Conservation (phyloP, 345 rosid genomes). For the Rhizophora apiculata region DNA sequence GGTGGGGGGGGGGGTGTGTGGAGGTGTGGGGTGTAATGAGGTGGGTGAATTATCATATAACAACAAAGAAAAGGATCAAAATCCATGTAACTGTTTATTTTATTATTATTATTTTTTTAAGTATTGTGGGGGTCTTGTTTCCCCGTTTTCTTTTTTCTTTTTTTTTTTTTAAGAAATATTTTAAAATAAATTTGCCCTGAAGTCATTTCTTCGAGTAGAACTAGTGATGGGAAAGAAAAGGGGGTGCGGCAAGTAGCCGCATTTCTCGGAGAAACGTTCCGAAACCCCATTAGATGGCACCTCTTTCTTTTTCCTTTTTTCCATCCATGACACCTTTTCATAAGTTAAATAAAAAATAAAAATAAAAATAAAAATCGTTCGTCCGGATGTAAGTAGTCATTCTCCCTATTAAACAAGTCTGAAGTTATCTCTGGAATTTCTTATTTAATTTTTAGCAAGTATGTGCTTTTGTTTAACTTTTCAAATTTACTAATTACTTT, state of each 20-base stretch:
- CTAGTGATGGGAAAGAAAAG: conserved; percentile 55
- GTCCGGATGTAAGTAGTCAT: too few species aligned
- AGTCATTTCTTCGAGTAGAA: conserved; percentile 7
- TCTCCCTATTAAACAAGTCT: too few species aligned
- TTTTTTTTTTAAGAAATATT: neutral
- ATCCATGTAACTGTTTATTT: conserved; percentile 29
- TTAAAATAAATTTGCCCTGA: neutral
- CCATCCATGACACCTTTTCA: too few species aligned
- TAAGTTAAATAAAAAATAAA: too few species aligned
- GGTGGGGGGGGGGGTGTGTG: neutral
- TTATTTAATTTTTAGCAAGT: too few species aligned
- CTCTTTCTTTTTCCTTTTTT: neutral
- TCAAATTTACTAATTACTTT: too few species aligned
- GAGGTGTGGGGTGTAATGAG: too few species aligned
- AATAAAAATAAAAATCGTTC: too few species aligned
- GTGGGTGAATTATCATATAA: neutral
- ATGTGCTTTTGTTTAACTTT: too few species aligned
- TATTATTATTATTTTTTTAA: neutral
- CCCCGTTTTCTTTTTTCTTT: neutral
- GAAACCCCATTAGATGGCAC: neutral
- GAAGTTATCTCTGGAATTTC: too few species aligned
- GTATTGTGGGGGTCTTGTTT: neutral
- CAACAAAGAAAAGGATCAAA: conserved; percentile 21
- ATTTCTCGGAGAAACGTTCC: conserved; percentile 55
- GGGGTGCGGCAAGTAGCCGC: conserved; percentile 74